These are phyloP conservation scores for Coemansia umbellata DNA, from an alignment of 192 early-diverging fungal species.

Conservation along the genomic window DNA sequence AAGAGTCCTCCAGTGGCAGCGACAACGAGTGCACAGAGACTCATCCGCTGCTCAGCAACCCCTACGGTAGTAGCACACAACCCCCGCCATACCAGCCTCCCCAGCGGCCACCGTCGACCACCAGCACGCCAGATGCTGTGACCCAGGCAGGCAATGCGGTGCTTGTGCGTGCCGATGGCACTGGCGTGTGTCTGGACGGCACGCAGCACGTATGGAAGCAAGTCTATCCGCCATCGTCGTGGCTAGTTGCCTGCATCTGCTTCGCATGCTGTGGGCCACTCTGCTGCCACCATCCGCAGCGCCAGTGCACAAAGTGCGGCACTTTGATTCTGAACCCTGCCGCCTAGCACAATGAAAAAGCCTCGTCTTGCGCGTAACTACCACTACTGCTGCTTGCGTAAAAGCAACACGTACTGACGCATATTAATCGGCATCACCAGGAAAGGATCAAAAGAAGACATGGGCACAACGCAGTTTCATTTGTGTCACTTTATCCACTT, in stretches of 20 bases:
- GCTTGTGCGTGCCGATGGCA: slow-evolving; percentile 35
- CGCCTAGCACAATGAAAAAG: too few species aligned
- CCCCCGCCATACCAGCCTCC: slow-evolving; percentile 2
- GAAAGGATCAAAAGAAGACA: too few species aligned
- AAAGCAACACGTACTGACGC: too few species aligned
- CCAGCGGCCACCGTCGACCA: not conserved
- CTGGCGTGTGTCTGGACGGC: slow-evolving; percentile 25
- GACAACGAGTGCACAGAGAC: not conserved
- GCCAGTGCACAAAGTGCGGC: slow-evolving; percentile 22
- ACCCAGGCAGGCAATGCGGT: slow-evolving; percentile 4
- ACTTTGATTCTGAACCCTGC: slow-evolving; percentile 17
- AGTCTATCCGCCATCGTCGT: slow-evolving; percentile 12
- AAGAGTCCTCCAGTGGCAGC: not conserved
- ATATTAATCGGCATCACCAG: too few species aligned
- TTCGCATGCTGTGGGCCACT: slow-evolving; percentile 27
- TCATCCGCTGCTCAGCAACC: slow-evolving; percentile 7
- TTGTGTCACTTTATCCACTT: too few species aligned
- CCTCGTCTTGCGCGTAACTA: too few species aligned
- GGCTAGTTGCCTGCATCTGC: slow-evolving; percentile 16
- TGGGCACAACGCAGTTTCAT: too few species aligned
- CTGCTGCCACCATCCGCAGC: slow-evolving; percentile 23
- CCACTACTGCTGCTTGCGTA: too few species aligned
- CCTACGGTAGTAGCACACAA: not conserved
- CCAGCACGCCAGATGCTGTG: not conserved
- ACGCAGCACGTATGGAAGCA: slow-evolving; percentile 18